These are phyloP conservation scores for Phytophthora cryptogea DNA, from an alignment of 352 stramenopile species.

Conservation along the genomic window DNA sequence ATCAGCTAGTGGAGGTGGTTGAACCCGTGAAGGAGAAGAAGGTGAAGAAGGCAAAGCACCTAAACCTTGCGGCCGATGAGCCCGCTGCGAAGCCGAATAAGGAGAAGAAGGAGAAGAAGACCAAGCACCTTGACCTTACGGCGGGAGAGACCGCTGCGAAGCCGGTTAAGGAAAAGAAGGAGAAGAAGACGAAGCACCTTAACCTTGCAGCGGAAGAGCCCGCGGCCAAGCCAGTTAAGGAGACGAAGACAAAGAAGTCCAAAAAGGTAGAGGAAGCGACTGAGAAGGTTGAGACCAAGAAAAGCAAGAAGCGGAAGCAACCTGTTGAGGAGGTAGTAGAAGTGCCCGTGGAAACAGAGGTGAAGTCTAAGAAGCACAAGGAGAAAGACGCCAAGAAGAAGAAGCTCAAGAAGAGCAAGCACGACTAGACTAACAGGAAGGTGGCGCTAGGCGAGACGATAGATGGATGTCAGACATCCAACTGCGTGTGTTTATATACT, in stretches of 20 bases:
- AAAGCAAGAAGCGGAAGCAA: constrained; percentile 11
- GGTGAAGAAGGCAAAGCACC: constrained; percentile 10
- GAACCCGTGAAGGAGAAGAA: constrained; percentile 26
- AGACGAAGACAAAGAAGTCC: constrained; percentile 32
- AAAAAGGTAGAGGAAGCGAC: not conserved
- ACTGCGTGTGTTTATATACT: constrained; percentile 41
- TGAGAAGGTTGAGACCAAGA: too few relatives aligned
- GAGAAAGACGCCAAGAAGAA: constrained; percentile 46
- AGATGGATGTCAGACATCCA: constrained; percentile 29
- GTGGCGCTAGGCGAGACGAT: constrained; percentile 16
- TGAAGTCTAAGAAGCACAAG: constrained; percentile 40
- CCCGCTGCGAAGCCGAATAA: not conserved
- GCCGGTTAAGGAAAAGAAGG: constrained; percentile 23
- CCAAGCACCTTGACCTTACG: constrained; percentile 26
- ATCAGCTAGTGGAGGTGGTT: constrained; percentile 9
- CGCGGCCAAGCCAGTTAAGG: constrained; percentile 26
- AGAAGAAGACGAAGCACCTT: constrained; percentile 34
- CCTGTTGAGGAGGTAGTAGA: constrained; percentile 30
- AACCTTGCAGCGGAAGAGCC: constrained; percentile 17
- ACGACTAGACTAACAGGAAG: constrained; percentile 49
- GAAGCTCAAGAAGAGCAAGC: constrained; percentile 55
- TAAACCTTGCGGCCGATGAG: constrained; percentile 23
- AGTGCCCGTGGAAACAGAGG: constrained; percentile 17
- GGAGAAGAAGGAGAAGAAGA: constrained; percentile 36
- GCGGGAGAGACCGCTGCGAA: constrained; percentile 19